Percentiles rank a stretch among this genome's conserved stretches.
Conservation (phyloP, 2,329 filamentous ascomycete genomes). For the Xylariaceae sp. region DNA sequence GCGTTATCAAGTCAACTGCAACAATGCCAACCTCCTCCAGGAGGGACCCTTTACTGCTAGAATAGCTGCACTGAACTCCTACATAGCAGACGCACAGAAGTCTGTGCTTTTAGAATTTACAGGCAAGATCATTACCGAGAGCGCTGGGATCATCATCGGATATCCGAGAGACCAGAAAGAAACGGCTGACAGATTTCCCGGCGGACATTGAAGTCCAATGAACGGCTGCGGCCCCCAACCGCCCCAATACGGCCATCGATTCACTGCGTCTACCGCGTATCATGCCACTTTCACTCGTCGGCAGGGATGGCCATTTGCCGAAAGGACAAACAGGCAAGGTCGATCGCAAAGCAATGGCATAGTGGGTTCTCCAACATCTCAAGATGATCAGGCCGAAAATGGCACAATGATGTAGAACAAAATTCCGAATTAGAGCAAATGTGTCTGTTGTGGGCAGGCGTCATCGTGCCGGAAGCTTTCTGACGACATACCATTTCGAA, state of each 20-base stretch:
- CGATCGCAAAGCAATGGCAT: conserved; percentile 26
- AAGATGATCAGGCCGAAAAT: neutral
- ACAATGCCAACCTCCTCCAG: neutral
- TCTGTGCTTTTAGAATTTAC: neutral
- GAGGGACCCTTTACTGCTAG: neutral
- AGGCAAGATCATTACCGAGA: conserved; percentile 9
- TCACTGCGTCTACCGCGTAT: conserved; percentile 28
- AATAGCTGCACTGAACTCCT: conserved; percentile 11
- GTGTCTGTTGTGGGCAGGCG: conserved; percentile 3
- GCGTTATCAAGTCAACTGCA: neutral
- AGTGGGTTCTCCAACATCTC: conserved; percentile 16
- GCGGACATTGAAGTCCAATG: conserved; percentile 6
- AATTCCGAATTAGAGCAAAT: neutral
- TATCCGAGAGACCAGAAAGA: conserved; percentile 4
- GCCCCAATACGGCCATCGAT: neutral
- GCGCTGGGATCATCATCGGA: conserved; percentile 1
- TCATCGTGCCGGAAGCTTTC: conserved; percentile 1
- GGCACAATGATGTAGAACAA: conserved; percentile 3
- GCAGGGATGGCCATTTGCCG: conserved; percentile 27
- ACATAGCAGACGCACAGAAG: neutral
- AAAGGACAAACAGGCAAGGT: conserved; percentile 28
- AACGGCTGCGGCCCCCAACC: neutral
- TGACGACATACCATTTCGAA: neutral
- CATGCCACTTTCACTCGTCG: conserved; percentile 29
- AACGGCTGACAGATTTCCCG: neutral